These are phyloP conservation scores for Didymella keratinophila DNA, from an alignment of 2,329 filamentous ascomycete species.

Conservation along the genomic window DNA sequence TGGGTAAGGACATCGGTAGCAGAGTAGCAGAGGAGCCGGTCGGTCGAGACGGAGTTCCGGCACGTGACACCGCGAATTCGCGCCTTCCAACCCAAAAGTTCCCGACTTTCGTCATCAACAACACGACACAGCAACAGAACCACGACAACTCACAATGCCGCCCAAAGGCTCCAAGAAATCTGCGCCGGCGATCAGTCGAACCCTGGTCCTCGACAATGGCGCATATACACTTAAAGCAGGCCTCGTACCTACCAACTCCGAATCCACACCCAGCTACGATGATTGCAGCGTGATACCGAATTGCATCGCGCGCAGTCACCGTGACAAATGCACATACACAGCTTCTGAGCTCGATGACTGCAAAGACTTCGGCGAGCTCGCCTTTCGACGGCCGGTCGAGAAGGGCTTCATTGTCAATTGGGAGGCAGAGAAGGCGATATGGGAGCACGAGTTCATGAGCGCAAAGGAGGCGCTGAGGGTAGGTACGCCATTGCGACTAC, in stretches of 20 bases:
- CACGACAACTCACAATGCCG: conserved; percentile 32
- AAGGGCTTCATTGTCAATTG: conserved; percentile 96
- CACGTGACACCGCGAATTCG: conserved; percentile 17
- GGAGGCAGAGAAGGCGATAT: conserved; percentile 95
- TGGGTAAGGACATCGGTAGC: no score
- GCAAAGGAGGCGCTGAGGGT: conserved; percentile 69
- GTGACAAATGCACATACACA: conserved; percentile 79
- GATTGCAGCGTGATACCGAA: conserved; percentile 80
- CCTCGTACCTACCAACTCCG: conserved; percentile 59
- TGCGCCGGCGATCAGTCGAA: conserved; percentile 50
- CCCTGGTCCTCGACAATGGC: conserved; percentile 92
- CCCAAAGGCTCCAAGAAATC: conserved; percentile 45
- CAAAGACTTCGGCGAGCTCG: conserved; percentile 86
- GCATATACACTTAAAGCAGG: conserved; percentile 92
- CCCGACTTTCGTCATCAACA: neutral
- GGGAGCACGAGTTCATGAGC: conserved; percentile 88
- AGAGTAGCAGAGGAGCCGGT: no score
- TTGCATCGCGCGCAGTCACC: conserved; percentile 80
- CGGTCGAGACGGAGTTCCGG: neutral
- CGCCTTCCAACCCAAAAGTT: neutral
- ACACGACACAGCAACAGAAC: neutral
- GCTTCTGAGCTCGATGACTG: conserved; percentile 80
- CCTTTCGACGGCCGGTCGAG: conserved; percentile 88
- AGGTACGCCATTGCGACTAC: conserved; percentile 31
- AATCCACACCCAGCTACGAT: conserved; percentile 35